Conservation (phyloP, 768 basidiomycete species). For the Phlebiopsis gigantea region DNA sequence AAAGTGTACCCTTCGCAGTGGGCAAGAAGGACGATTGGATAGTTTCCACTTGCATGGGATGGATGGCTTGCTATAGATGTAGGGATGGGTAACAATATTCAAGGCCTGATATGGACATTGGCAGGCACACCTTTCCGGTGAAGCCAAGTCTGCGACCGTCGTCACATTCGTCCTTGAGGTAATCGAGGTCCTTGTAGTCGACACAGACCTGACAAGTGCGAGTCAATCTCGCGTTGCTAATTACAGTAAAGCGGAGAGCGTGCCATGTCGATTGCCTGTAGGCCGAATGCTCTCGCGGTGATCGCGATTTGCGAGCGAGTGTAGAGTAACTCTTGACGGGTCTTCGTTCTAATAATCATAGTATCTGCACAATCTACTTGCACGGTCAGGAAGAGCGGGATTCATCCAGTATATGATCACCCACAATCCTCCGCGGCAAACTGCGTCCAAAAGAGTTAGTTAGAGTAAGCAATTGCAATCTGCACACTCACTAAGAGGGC, state of each 20-base stretch:
- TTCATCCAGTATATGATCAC: conserved; percentile 15
- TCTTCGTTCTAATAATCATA: conserved; percentile 68
- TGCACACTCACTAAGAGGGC: conserved; percentile 59
- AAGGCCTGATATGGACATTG: not conserved
- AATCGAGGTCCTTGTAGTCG: conserved; percentile 70
- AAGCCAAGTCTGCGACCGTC: conserved; percentile 84
- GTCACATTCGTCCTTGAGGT: conserved; percentile 65
- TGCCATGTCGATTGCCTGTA: conserved; percentile 91
- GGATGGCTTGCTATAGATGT: conserved; percentile 79
- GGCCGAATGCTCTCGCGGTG: conserved; percentile 75
- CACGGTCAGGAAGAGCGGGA: not conserved
- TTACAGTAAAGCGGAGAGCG: not conserved
- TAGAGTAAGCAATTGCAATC: too few relatives aligned
- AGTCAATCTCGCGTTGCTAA: not conserved
- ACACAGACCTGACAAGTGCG: conserved; percentile 80
- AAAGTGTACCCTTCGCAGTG: conserved; percentile 49
- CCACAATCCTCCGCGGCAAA: conserved; percentile 94
- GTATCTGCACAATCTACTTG: conserved; percentile 82
- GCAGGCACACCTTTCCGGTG: conserved; percentile 71
- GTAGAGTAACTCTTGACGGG: conserved; percentile 73
- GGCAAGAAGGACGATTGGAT: conserved; percentile 82
- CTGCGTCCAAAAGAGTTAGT: conserved; percentile 32
- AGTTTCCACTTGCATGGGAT: conserved; percentile 74
- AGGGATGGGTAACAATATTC: not conserved
- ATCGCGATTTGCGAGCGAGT: conserved; percentile 80